These are phyloP conservation scores for Agarophyton chilense DNA, from an alignment of 23 red algal species.

Conservation along the genomic window DNA sequence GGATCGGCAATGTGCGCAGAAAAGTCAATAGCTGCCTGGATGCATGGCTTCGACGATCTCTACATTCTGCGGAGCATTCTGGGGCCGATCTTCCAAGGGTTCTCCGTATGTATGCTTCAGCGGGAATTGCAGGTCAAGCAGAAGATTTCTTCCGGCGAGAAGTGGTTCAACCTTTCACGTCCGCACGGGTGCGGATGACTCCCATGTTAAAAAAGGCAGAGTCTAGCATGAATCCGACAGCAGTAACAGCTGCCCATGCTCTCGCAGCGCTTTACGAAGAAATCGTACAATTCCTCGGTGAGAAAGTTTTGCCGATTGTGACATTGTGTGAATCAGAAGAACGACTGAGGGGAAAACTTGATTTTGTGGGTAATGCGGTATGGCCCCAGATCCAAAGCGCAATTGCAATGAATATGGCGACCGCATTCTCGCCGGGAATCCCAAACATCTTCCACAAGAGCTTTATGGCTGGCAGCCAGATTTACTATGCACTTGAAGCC, in stretches of 20 bases:
- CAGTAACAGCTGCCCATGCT: constrained; percentile 68
- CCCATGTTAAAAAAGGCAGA: constrained; percentile 54
- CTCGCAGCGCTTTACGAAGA: constrained; percentile 56
- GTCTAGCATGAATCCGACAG: background rate
- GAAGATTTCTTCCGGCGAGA: constrained; percentile 73
- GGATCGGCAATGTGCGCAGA: constrained; percentile 41
- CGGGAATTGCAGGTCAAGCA: constrained; percentile 57
- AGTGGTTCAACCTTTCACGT: constrained; percentile 64
- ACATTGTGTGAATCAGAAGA: constrained; percentile 53
- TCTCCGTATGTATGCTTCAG: constrained; percentile 52
- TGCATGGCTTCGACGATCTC: constrained; percentile 54
- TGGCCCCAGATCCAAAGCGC: constrained; percentile 79
- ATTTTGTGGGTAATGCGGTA: constrained; percentile 80
- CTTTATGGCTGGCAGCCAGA: constrained; percentile 46
- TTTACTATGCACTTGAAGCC: constrained; percentile 67
- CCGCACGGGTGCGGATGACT: constrained; percentile 46
- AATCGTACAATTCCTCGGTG: constrained; percentile 64
- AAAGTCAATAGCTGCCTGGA: constrained; percentile 58
- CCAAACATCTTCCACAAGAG: constrained; percentile 79
- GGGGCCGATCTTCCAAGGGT: constrained; percentile 43
- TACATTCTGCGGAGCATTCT: constrained; percentile 20
- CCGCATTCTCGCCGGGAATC: constrained; percentile 81
- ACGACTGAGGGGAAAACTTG: constrained; percentile 50
- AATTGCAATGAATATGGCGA: constrained; percentile 56
- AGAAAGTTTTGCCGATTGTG: constrained; percentile 66